These are phyloP conservation scores for Uronychia binucleata DNA, from an alignment of 73 alveolate genomes.

Conservation along the genomic window DNA sequence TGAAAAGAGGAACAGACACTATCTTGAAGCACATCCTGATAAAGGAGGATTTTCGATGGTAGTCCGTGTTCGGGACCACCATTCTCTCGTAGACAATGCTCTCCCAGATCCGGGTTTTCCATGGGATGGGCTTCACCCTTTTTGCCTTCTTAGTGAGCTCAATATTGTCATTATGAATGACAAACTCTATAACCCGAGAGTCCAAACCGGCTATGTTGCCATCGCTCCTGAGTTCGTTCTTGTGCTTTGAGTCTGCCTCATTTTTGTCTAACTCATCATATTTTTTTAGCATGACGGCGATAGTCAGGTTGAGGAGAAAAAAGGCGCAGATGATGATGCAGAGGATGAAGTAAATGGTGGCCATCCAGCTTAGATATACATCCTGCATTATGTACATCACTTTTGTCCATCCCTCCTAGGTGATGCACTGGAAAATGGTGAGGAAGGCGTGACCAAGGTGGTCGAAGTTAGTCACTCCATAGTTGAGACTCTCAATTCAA, in stretches of 20 bases:
- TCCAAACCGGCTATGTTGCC: neutral
- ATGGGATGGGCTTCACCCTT: neutral
- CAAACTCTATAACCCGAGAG: neutral
- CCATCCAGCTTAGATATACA: slow-evolving; percentile 9
- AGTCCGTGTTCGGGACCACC: neutral
- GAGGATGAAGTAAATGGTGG: slow-evolving; percentile 19
- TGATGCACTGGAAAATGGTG: slow-evolving; percentile 21
- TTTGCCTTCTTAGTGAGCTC: neutral
- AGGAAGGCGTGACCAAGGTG: slow-evolving; percentile 20
- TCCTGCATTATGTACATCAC: slow-evolving; percentile 22
- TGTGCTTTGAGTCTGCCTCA: neutral
- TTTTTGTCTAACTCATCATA: slow-evolving; percentile 14
- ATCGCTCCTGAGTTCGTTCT: neutral
- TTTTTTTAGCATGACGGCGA: slow-evolving; percentile 35
- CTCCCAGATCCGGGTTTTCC: neutral
- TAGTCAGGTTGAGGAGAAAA: slow-evolving; percentile 29
- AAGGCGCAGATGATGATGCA: slow-evolving; percentile 12
- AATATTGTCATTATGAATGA: neutral
- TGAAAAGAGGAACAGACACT: slow-evolving; percentile 11
- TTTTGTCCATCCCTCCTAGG: slow-evolving; percentile 28
- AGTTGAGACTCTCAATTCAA: slow-evolving; percentile 1
- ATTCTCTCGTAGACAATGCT: neutral
- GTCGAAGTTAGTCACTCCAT: slow-evolving; percentile 35
- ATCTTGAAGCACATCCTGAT: neutral
- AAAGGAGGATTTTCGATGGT: neutral